phyloP scores from a whole-genome alignment of 2,329 filamentous ascomycete genomes.

The Penicillium occitanis region DNA sequence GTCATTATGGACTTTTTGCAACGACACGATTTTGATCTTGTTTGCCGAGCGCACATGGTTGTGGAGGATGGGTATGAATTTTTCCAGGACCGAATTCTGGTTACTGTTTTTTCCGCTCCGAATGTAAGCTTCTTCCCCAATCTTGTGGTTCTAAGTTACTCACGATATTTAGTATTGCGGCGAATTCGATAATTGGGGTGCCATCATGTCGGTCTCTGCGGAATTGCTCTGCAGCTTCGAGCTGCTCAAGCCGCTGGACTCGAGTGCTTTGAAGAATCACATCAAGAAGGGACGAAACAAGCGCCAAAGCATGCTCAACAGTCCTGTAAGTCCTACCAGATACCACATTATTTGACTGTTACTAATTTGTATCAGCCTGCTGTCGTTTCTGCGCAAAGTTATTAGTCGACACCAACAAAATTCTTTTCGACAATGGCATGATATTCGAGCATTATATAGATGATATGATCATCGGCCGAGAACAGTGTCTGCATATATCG shows the following conservation, averaged over 20 bases:
- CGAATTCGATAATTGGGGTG: constrained; percentile 98
- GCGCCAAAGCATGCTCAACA: constrained; percentile 92
- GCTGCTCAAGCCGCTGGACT: constrained; percentile 92
- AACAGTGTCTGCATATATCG: constrained; percentile 5
- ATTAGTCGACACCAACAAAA: constrained; percentile 29
- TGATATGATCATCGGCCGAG: constrained; percentile 6
- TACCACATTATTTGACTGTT: constrained; percentile 16
- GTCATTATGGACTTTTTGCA: constrained; percentile 96
- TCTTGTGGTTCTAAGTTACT: constrained; percentile 24
- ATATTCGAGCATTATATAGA: constrained; percentile 12
- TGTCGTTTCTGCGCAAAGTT: constrained; percentile 47
- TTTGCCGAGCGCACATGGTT: constrained; percentile 98
- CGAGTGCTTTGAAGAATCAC: constrained; percentile 92
- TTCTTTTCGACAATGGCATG: constrained; percentile 15
- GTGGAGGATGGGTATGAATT: constrained; percentile 99
- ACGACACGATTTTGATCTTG: constrained; percentile 92
- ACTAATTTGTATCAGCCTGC: constrained; percentile 39
- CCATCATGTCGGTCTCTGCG: constrained; percentile 94
- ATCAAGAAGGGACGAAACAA: constrained; percentile 98
- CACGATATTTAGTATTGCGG: constrained; percentile 74
- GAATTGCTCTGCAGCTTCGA: constrained; percentile 97
- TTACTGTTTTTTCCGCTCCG: constrained; percentile 95
- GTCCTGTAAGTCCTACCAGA: constrained; percentile 68
- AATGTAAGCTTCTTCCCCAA: constrained; percentile 66
- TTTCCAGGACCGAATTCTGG: constrained; percentile 89